These are phyloP conservation scores for Irineochytrium annulatum DNA, from an alignment of 192 early-diverging fungal species.

Conservation along the genomic window DNA sequence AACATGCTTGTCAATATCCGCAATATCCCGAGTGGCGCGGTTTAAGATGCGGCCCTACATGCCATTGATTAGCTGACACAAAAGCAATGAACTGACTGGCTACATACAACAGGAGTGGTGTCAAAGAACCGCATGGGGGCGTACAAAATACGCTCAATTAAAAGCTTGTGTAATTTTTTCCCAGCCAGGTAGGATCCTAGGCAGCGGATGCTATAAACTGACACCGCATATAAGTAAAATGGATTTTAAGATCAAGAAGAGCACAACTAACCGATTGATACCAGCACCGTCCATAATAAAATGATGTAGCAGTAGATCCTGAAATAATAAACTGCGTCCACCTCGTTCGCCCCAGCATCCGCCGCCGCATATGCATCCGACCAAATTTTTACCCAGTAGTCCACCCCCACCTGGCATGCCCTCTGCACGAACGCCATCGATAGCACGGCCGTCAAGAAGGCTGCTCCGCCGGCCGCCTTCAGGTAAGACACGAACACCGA, in stretches of 20 bases:
- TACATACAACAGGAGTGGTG: slow-evolving; percentile 34
- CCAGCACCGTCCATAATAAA: neutral
- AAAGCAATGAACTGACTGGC: too few species aligned
- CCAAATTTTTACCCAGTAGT: slow-evolving; percentile 44
- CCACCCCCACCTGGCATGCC: slow-evolving; percentile 20
- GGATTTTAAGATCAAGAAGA: slow-evolving; percentile 40
- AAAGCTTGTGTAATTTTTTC: slow-evolving; percentile 24
- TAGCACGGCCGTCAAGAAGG: slow-evolving; percentile 7
- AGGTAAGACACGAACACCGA: slow-evolving; percentile 24
- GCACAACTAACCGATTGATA: neutral
- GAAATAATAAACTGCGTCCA: slow-evolving; percentile 5
- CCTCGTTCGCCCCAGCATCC: neutral
- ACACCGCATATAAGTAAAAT: slow-evolving; percentile 74
- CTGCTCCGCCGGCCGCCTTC: slow-evolving; percentile 27
- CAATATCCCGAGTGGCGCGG: slow-evolving; percentile 82
- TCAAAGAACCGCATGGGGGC: slow-evolving; percentile 48
- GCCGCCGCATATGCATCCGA: neutral
- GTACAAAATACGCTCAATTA: slow-evolving; percentile 31
- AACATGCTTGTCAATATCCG: slow-evolving; percentile 64
- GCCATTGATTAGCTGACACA: neutral
- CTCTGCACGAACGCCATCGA: neutral
- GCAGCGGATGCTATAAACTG: slow-evolving; percentile 11
- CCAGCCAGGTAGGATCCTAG: slow-evolving; percentile 29
- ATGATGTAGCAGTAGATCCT: neutral
- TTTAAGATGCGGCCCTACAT: slow-evolving; percentile 50